Evolutionary conservation across 83 land plant species (phyloP), one percentile per base, ranked within the genome.

Genomic region (Isoetes engelmannii): DNA sequence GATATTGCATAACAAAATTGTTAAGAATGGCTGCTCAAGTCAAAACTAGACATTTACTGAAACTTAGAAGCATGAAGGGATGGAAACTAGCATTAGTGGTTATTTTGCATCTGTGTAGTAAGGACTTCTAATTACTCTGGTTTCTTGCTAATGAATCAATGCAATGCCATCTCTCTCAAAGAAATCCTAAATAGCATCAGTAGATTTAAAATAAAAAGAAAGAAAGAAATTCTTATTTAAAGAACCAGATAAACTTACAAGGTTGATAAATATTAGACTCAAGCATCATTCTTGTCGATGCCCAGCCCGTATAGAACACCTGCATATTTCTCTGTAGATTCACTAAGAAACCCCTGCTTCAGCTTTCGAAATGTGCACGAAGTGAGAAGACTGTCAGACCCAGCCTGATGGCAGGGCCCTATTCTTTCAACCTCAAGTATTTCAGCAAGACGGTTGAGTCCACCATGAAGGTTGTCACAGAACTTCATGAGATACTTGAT

Each of bases 401-500:
- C 55, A 12, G 55, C 55, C 55, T 51, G 55, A 15, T 71, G 74
- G 71, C 74, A 68, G 45, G 74, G 74, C 43, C 74, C 74, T 20
- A 71, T 71, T n/a, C 74, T 48, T 70, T 61, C 74, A n/a, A 71
- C 74, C 44, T 71, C 74, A 53, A 71, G 28, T 54, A 48, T 28
- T 54, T 71, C 74, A 50, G 74, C 74, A 15, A 71, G 74, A 69
- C 73, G 73, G 74, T 71, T 71, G 46, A 73, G 74, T n/a, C 73
- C 75, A 19, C 75, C 75, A 41, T 73, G 75, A 56, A 73, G 63
- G 45, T 67, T 73, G 73, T 73, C 75, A 54, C 73, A 67, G 43
- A 73, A 73, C 75, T 73, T 73, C 75, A 73, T 73, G 41, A 73
- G 73, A 54, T 73, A 73, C 73, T 73, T 73, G 75, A 73, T 73